These are phyloP conservation scores for Botrytis fabae DNA, from an alignment of 2,329 filamentous ascomycete species.

Conservation along the genomic window DNA sequence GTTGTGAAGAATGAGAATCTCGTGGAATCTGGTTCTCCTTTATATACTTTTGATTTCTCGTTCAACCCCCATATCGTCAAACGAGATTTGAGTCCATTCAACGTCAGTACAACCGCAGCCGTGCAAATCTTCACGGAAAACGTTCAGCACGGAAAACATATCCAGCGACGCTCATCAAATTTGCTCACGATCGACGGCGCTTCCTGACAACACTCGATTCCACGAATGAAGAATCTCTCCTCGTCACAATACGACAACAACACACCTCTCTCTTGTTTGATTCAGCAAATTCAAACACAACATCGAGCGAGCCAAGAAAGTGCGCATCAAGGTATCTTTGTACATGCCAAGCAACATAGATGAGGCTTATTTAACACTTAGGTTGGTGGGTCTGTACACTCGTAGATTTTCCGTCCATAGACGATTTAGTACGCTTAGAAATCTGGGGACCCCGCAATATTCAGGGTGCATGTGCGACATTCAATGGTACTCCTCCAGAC, in stretches of 20 bases:
- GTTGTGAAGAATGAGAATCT: neutral
- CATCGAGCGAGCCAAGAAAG: neutral
- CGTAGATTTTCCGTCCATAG: slow-evolving; percentile 20
- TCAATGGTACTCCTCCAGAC: neutral
- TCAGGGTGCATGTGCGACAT: neutral
- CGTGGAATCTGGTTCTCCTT: neutral
- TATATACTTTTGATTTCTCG: neutral
- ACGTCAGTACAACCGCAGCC: neutral
- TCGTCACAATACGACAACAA: neutral
- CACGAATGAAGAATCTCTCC: slow-evolving; percentile 17
- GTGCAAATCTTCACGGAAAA: neutral
- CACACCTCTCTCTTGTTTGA: neutral
- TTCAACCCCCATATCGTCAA: neutral
- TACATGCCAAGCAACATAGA: slow-evolving; percentile 17
- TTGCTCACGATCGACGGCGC: neutral
- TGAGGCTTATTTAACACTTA: slow-evolving; percentile 6
- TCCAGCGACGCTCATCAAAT: neutral
- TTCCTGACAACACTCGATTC: neutral
- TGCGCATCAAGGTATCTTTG: neutral
- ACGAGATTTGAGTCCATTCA: neutral
- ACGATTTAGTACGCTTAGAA: neutral
- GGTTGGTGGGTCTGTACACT: neutral
- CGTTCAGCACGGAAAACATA: neutral
- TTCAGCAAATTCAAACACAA: too few species aligned
- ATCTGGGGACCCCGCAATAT: slow-evolving; percentile 19